Percentiles rank a stretch among this genome's conserved stretches.
Conservation (phyloP, 2,329 filamentous ascomycete species). For the Ciborinia camelliae region DNA sequence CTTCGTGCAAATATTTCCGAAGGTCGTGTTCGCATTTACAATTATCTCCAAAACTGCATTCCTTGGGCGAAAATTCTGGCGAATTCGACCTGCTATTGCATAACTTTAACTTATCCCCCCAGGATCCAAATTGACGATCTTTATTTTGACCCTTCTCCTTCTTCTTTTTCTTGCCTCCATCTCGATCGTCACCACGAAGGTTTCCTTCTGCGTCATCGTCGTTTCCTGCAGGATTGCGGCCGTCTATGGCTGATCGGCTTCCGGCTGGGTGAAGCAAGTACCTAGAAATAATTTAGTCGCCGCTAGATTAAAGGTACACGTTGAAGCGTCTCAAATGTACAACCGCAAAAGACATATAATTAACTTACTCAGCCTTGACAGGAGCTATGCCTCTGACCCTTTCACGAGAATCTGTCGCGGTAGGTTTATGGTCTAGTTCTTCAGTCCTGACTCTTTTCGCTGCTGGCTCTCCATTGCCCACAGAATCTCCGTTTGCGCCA, state of each 20-base stretch:
- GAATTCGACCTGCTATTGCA: slow-evolving; percentile 70
- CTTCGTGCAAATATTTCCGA: slow-evolving; percentile 77
- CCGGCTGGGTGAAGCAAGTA: slow-evolving; percentile 33
- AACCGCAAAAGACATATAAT: not conserved
- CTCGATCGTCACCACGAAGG: slow-evolving; percentile 42
- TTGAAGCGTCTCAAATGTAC: not conserved
- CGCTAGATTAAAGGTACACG: not conserved
- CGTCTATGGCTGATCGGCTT: slow-evolving; percentile 39
- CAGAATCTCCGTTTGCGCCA: slow-evolving; percentile 22
- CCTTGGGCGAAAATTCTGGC: slow-evolving; percentile 72
- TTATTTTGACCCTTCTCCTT: slow-evolving; percentile 77
- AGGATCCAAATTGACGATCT: slow-evolving; percentile 74
- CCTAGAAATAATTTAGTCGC: slow-evolving; percentile 23
- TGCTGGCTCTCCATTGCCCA: slow-evolving; percentile 25
- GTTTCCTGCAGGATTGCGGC: slow-evolving; percentile 11
- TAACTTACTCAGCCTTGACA: slow-evolving; percentile 37
- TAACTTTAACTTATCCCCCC: slow-evolving; percentile 71
- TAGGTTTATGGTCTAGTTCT: slow-evolving; percentile 36
- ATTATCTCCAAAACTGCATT: slow-evolving; percentile 73
- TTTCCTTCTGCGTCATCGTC: slow-evolving; percentile 54
- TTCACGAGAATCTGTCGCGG: slow-evolving; percentile 32
- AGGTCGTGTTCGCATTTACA: slow-evolving; percentile 84
- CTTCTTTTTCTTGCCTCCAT: slow-evolving; percentile 48
- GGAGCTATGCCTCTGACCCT: slow-evolving; percentile 36
- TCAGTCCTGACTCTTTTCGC: slow-evolving; percentile 31